These are phyloP conservation scores for Wickerhamomyces sp. DNA, from an alignment of 1,139 yeast species.

Conservation along the genomic window DNA sequence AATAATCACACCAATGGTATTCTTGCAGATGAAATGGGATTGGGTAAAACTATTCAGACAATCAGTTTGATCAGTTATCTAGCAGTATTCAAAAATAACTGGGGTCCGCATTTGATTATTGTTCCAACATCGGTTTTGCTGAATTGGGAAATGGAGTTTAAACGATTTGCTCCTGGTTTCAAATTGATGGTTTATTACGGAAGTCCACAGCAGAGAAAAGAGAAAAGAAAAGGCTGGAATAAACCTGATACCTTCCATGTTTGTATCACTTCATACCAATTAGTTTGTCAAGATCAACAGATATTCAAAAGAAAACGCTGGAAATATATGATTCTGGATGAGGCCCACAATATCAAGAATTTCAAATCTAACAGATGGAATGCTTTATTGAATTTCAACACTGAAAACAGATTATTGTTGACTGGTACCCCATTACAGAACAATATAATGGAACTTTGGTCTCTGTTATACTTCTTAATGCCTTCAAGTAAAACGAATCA, in stretches of 20 bases:
- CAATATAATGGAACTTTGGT: conserved; percentile 91
- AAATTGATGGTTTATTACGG: conserved; percentile 95
- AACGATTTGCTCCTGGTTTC: conserved; percentile 97
- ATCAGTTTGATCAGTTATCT: conserved; percentile 80
- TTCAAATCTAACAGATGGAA: conserved; percentile 97
- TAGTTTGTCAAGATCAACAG: conserved; percentile 94
- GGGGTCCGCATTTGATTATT: conserved; percentile 98
- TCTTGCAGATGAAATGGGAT: conserved; percentile 98
- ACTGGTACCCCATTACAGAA: conserved; percentile 97
- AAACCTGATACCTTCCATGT: conserved; percentile 95
- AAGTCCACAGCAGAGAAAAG: conserved; percentile 95
- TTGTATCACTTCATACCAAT: conserved; percentile 93
- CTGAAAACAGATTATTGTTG: conserved; percentile 77
- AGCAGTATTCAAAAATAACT: conserved; percentile 87
- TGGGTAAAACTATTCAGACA: conserved; percentile 96
- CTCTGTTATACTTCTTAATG: conserved; percentile 88
- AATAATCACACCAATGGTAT: conserved; percentile 94
- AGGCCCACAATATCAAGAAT: conserved; percentile 96
- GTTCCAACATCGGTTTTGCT: conserved; percentile 99
- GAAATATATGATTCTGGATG: conserved; percentile 96
- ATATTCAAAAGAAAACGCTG: conserved; percentile 89
- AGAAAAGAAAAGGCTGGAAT: conserved; percentile 96
- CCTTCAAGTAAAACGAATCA: conserved; percentile 71
- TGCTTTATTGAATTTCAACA: conserved; percentile 87
- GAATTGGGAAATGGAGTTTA: conserved; percentile 99